Evolutionary conservation across 441 rosid species (phyloP).

Genomic region (Brassica balearica): DNA sequence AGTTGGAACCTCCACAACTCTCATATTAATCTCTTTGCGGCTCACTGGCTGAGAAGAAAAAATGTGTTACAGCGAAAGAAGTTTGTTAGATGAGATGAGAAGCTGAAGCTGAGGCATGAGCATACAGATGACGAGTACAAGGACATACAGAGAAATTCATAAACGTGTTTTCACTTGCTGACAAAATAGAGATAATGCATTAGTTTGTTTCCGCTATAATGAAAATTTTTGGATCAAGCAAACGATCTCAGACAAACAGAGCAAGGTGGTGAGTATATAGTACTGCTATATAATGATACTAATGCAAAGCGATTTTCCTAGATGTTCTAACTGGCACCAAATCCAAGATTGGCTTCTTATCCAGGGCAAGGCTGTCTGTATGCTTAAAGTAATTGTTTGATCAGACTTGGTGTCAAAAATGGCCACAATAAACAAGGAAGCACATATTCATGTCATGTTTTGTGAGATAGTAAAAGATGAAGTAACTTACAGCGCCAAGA

Average conservation of each 20-base stretch:
- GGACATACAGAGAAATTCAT: conserved; percentile 4
- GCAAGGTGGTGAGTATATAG: conserved; percentile 31
- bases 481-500: conserved; percentile 77
- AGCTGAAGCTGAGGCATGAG: conserved; percentile 25
- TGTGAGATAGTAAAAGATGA: conserved; percentile 17
- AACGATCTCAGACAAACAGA: conserved; percentile 11
- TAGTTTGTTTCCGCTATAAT: conserved; percentile 9
- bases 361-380: background rate
- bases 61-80: conserved; percentile 25
- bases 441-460: conserved; percentile 7
- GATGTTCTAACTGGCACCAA: conserved; percentile 23
- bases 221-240: background rate
- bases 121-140: conserved; percentile 28
- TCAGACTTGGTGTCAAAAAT: conserved; percentile 4
- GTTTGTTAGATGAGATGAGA: conserved; percentile 8
- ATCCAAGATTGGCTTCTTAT: conserved; percentile 6
- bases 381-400: conserved; percentile 11
- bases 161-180: background rate
- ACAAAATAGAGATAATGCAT: background rate
- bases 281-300: conserved; percentile 2
- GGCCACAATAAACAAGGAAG: background rate
- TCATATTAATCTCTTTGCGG: conserved; percentile 80
- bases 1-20: conserved; percentile 68
- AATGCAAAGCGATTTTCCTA: conserved; percentile 30
- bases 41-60: conserved; percentile 59